phyloP scores from a whole-genome alignment of 2,329 filamentous ascomycete species.

The Coccinonectria pachysandricola region DNA sequence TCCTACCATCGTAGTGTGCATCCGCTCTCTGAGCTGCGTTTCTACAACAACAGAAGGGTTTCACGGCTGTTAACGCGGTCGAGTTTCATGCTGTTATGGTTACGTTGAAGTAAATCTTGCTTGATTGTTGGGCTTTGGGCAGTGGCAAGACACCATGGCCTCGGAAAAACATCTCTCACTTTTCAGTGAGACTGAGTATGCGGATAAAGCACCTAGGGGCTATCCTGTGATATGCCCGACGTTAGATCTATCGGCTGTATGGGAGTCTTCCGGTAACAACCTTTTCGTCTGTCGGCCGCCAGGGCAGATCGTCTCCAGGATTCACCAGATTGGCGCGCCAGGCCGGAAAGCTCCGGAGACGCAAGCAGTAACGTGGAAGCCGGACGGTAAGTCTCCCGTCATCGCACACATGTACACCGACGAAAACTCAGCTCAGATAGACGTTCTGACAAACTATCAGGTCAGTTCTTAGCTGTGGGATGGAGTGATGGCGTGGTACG shows the following conservation, averaged over 20 bases:
- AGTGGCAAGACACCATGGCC: too few species aligned
- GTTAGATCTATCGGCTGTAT: conserved; percentile 70
- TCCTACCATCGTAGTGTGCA: too few species aligned
- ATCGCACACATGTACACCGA: too few species aligned
- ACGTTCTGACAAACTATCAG: too few species aligned
- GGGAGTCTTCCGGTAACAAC: conserved; percentile 54
- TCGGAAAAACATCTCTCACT: conserved; percentile 30
- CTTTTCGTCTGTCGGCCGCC: conserved; percentile 71
- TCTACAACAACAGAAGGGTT: too few species aligned
- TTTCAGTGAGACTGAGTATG: conserved; percentile 47
- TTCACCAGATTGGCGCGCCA: conserved; percentile 32
- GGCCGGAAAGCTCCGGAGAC: conserved; percentile 32
- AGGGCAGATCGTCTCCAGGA: conserved; percentile 53
- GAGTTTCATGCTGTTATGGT: too few species aligned
- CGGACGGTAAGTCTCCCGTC: conserved; percentile 58
- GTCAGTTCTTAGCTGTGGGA: conserved; percentile 68
- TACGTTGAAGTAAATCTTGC: too few species aligned
- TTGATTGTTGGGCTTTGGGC: too few species aligned
- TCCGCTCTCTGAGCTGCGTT: too few species aligned
- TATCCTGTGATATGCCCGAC: conserved; percentile 70
- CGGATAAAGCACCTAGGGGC: conserved; percentile 41
- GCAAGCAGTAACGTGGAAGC: conserved; percentile 52
- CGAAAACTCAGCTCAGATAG: too few species aligned
- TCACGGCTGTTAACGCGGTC: too few species aligned
- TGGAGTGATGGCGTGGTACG: conserved; percentile 75